These are phyloP conservation scores for Gnetum montanum DNA, from an alignment of 75 land plant genomes.

Conservation along the genomic window DNA sequence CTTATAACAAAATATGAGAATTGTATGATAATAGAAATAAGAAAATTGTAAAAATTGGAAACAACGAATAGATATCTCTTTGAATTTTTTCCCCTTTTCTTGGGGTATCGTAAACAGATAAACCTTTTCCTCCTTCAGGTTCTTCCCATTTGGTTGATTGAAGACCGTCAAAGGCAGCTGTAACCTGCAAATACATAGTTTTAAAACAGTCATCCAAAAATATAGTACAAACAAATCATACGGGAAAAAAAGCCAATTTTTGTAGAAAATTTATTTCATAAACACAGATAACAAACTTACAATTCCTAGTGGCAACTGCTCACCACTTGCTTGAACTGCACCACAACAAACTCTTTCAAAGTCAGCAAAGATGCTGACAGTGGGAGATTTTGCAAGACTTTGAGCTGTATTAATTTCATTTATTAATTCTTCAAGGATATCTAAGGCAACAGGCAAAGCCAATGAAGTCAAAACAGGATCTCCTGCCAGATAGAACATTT, in stretches of 20 bases:
- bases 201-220: background rate
- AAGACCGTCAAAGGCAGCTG: constrained; percentile 90
- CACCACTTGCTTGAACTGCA: constrained; percentile 71
- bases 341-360: constrained; percentile 57
- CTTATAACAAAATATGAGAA: too few relatives aligned
- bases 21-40: too few relatives aligned
- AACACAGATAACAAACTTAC: constrained; percentile 31
- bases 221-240: background rate
- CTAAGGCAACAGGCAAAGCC: constrained; percentile 57
- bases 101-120: background rate
- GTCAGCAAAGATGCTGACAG: constrained; percentile 19
- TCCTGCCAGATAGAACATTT: constrained; percentile 28
- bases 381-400: constrained; percentile 10
- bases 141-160: constrained; percentile 81
- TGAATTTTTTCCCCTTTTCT: too few relatives aligned
- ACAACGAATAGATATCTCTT: too few relatives aligned
- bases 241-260: constrained; percentile 15
- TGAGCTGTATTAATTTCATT: constrained; percentile 12
- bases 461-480: constrained; percentile 62
- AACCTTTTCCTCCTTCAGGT: constrained; percentile 87
- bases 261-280: background rate
- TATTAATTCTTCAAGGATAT: constrained; percentile 39
- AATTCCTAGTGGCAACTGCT: constrained; percentile 77
- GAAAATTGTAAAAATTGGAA: too few relatives aligned
- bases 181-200: constrained; percentile 35